Percentiles rank a stretch among this genome's conserved stretches.
phyloP scores from a whole-genome alignment of 345 rosid genomes.

The Erucastrum elatum region DNA sequence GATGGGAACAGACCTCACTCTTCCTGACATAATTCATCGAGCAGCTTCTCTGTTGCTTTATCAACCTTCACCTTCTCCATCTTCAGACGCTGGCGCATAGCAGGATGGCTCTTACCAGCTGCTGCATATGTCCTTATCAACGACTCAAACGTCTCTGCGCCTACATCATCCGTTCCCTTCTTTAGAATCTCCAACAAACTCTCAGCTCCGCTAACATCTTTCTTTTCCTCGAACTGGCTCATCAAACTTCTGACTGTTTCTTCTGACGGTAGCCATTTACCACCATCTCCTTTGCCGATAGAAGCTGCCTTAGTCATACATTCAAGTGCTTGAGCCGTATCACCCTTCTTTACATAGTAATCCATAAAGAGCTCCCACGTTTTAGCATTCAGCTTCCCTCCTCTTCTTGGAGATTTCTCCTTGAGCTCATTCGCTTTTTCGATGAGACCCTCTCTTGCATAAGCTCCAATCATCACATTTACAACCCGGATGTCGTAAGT shows the following conservation, averaged over 20 bases:
- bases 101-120: slow-evolving; percentile 67
- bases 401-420: slow-evolving; percentile 64
- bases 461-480: slow-evolving; percentile 73
- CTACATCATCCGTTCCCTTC: slow-evolving; percentile 63
- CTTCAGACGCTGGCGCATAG: slow-evolving; percentile 64
- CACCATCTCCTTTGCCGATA: slow-evolving; percentile 66
- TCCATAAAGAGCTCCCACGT: slow-evolving; percentile 81
- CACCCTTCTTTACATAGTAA: slow-evolving; percentile 58
- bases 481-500: slow-evolving; percentile 71
- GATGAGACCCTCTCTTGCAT: slow-evolving; percentile 54
- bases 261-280: slow-evolving; percentile 75
- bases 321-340: slow-evolving; percentile 55
- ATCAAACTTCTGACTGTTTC: slow-evolving; percentile 56
- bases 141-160: slow-evolving; percentile 65
- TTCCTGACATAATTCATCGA: slow-evolving; percentile 56
- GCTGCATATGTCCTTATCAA: slow-evolving; percentile 88
- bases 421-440: slow-evolving; percentile 71
- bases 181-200: slow-evolving; percentile 65
- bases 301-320: slow-evolving; percentile 70
- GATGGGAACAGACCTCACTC: slow-evolving; percentile 49
- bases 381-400: slow-evolving; percentile 74
- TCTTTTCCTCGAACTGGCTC: slow-evolving; percentile 64
- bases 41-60: slow-evolving; percentile 62
- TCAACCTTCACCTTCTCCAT: slow-evolving; percentile 77
- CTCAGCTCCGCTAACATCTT: slow-evolving; percentile 88